These are phyloP conservation scores for Coemansia sp. DNA, from an alignment of 192 early-diverging fungal species.

Conservation along the genomic window DNA sequence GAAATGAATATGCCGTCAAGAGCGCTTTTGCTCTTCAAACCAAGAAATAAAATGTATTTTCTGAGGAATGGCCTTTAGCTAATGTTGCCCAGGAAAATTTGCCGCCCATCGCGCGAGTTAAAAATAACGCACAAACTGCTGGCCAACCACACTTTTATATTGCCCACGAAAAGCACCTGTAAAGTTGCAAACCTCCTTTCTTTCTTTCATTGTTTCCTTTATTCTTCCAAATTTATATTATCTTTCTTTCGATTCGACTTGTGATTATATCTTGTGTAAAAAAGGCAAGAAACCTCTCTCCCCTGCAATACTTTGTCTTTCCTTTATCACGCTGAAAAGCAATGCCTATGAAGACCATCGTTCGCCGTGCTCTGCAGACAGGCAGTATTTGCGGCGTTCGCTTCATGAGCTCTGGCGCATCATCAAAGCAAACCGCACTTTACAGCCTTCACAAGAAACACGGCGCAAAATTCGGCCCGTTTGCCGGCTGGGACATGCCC, in stretches of 20 bases:
- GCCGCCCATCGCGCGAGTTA: background rate
- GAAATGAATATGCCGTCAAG: background rate
- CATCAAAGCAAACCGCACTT: slow-evolving; percentile 75
- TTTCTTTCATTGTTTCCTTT: background rate
- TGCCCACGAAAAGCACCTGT: background rate
- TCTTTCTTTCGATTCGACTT: background rate
- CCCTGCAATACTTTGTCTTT: background rate
- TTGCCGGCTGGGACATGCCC: slow-evolving; percentile 98
- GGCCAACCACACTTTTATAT: background rate
- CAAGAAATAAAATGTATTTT: too few relatives aligned
- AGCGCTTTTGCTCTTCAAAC: background rate
- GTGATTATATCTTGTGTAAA: background rate
- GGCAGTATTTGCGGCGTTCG: slow-evolving; percentile 13
- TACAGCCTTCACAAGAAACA: slow-evolving; percentile 91
- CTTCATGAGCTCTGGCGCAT: slow-evolving; percentile 32
- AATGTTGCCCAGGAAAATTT: background rate
- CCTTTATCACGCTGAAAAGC: background rate
- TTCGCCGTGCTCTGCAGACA: slow-evolving; percentile 13
- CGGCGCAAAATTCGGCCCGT: slow-evolving; percentile 96
- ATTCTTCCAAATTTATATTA: background rate
- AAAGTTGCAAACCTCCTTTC: background rate
- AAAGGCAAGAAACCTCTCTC: background rate
- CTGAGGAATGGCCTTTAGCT: too few relatives aligned
- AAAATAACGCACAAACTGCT: slow-evolving; percentile 10
- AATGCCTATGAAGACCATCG: slow-evolving; percentile 1